Evolutionary conservation across 192 early-diverging fungal species (phyloP).

Genomic region (Coemansia sp.): DNA sequence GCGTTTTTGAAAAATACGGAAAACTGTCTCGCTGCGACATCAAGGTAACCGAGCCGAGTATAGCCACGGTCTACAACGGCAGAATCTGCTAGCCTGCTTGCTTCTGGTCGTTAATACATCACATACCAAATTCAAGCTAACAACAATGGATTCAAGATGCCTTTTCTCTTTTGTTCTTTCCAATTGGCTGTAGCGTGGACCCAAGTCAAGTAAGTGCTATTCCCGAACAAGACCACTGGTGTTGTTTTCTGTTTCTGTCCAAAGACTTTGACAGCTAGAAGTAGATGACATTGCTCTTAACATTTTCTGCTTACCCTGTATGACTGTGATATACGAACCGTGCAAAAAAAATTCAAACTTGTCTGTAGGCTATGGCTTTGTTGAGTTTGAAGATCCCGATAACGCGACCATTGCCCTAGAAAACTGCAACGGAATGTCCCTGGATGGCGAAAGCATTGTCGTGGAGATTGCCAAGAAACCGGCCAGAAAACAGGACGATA

Average conservation of each 20-base stretch:
- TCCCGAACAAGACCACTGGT: background rate
- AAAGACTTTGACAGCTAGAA: no score
- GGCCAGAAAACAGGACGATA: conserved; percentile 33
- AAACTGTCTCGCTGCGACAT: conserved; percentile 48
- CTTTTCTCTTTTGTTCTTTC: background rate
- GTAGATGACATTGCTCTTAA: background rate
- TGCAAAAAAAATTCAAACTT: background rate
- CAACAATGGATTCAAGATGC: background rate
- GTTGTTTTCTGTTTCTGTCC: background rate
- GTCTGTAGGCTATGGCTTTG: conserved; percentile 38
- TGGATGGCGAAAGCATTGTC: conserved; percentile 42
- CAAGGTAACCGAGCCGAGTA: conserved; percentile 24
- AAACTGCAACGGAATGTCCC: conserved; percentile 31
- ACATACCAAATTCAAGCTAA: background rate
- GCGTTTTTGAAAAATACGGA: conserved; percentile 39
- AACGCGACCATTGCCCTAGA: conserved; percentile 26
- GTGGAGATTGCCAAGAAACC: conserved; percentile 42
- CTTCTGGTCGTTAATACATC: background rate
- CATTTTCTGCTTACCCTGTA: background rate
- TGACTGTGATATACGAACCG: background rate
- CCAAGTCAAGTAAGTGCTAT: conserved; percentile 21
- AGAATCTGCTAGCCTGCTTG: background rate
- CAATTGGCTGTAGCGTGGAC: conserved; percentile 25
- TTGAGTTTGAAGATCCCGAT: conserved; percentile 21
- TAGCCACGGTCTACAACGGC: background rate